phyloP scores from a whole-genome alignment of 148 eudicot genomes.

The Amaranthus palmeri region DNA sequence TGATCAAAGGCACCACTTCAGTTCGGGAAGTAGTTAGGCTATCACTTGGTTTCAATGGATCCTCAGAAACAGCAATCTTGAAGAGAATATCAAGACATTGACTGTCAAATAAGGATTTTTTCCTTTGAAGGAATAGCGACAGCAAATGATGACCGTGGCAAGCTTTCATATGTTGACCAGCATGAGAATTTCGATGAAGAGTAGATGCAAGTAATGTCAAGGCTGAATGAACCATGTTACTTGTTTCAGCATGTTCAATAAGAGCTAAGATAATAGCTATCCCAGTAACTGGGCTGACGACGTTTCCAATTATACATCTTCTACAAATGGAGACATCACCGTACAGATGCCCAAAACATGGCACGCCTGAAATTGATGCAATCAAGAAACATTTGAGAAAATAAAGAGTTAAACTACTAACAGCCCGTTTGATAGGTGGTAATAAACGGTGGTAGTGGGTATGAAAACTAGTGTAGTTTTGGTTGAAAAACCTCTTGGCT shows the following conservation, averaged over 20 bases:
- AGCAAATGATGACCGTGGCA: conserved; percentile 76
- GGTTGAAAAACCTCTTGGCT: too few relatives aligned
- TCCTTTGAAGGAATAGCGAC: conserved; percentile 56
- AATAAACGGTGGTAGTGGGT: too few relatives aligned
- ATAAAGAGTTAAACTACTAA: background rate
- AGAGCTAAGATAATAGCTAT: conserved; percentile 81
- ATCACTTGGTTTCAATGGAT: conserved; percentile 40
- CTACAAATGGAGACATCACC: conserved; percentile 78
- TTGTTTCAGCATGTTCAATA: conserved; percentile 84
- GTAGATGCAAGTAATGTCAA: conserved; percentile 71
- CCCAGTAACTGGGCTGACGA: conserved; percentile 67
- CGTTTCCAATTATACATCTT: conserved; percentile 80
- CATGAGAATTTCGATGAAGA: conserved; percentile 75
- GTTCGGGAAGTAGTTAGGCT: conserved; percentile 35
- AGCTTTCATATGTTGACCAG: conserved; percentile 71
- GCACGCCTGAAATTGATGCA: conserved; percentile 47
- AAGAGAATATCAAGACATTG: conserved; percentile 82
- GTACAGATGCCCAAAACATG: conserved; percentile 76
- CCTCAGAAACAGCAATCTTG: conserved; percentile 78
- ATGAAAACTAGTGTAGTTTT: too few relatives aligned
- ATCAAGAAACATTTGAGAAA: background rate
- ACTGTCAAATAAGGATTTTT: conserved; percentile 69
- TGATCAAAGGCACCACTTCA: conserved; percentile 34
- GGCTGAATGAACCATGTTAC: conserved; percentile 77
- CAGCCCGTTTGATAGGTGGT: too few relatives aligned